Conservation (phyloP, 2,329 filamentous ascomycete genomes). For the Rhynchosporium agropyri region DNA sequence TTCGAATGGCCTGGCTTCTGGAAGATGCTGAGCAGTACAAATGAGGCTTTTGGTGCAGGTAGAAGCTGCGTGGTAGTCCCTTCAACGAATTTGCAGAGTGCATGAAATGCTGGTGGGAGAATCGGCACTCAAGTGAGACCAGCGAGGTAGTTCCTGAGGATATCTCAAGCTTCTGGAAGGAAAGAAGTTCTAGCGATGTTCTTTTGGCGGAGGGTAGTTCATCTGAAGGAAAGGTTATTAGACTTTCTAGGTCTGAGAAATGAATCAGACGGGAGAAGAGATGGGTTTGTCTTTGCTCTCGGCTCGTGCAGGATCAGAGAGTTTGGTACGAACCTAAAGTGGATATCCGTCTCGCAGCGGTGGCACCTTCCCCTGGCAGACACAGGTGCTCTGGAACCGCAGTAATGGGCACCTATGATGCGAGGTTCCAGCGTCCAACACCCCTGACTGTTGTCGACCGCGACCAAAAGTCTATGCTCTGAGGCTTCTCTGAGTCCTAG, state of each 20-base stretch:
- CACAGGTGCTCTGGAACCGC: slow-evolving; percentile 38
- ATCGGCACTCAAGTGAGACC: slow-evolving; percentile 33
- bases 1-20: not conserved
- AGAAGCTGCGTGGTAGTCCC: not conserved
- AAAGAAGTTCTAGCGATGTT: slow-evolving; percentile 34
- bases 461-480: slow-evolving; percentile 31
- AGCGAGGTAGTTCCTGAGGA: slow-evolving; percentile 27
- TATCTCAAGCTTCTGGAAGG: slow-evolving; percentile 39
- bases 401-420: slow-evolving; percentile 35
- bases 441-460: slow-evolving; percentile 24
- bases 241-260: slow-evolving; percentile 31
- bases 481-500: slow-evolving; percentile 30
- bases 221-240: slow-evolving; percentile 38
- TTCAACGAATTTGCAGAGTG: not conserved
- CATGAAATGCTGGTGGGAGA: slow-evolving; percentile 20
- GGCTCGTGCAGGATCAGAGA: slow-evolving; percentile 35
- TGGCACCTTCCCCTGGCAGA: slow-evolving; percentile 33
- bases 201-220: slow-evolving; percentile 31
- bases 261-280: slow-evolving; percentile 36
- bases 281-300: slow-evolving; percentile 40
- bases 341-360: slow-evolving; percentile 41
- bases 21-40: not conserved
- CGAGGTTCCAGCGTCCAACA: slow-evolving; percentile 35
- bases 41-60: not conserved
- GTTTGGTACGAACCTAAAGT: slow-evolving; percentile 45